phyloP scores from a whole-genome alignment of 2,329 filamentous ascomycete genomes.

The Chalara sp. region DNA sequence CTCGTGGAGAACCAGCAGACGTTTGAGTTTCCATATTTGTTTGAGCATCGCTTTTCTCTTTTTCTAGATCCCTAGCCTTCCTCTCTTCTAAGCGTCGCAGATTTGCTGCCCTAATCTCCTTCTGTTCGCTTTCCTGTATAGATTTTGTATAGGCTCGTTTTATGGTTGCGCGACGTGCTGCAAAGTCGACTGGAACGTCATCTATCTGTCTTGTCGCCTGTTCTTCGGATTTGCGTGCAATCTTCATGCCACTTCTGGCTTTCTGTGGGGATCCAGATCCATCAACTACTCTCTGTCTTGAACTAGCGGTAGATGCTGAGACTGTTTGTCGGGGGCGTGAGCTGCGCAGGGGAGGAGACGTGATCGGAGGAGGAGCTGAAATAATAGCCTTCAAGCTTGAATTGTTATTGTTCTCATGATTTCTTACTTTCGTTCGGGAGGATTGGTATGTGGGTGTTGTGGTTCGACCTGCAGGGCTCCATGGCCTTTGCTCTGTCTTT shows the following conservation, averaged over 20 bases:
- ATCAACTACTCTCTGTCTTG: constrained; percentile 58
- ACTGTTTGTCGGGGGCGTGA: constrained; percentile 77
- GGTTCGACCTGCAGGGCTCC: constrained; percentile 19
- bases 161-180: constrained; percentile 72
- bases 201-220: constrained; percentile 43
- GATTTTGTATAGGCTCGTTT: constrained; percentile 80
- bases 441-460: constrained; percentile 26
- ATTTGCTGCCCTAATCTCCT: constrained; percentile 37
- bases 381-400: constrained; percentile 69
- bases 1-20: constrained; percentile 10
- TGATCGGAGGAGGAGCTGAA: constrained; percentile 60
- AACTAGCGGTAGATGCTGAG: constrained; percentile 63
- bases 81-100: constrained; percentile 24
- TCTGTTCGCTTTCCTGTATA: constrained; percentile 65
- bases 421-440: constrained; percentile 17
- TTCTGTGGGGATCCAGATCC: constrained; percentile 18
- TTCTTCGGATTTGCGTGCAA: constrained; percentile 17
- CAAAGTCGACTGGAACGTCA: constrained; percentile 76
- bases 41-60: constrained; percentile 1
- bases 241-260: constrained; percentile 20
- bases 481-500: constrained; percentile 20
- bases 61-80: background rate
- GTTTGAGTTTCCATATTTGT: constrained; percentile 23
- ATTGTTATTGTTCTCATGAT: constrained; percentile 29
- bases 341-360: constrained; percentile 73